Evolutionary conservation across 2,329 filamentous ascomycete genomes (phyloP).

Genomic region (Fusarium nodosum): DNA sequence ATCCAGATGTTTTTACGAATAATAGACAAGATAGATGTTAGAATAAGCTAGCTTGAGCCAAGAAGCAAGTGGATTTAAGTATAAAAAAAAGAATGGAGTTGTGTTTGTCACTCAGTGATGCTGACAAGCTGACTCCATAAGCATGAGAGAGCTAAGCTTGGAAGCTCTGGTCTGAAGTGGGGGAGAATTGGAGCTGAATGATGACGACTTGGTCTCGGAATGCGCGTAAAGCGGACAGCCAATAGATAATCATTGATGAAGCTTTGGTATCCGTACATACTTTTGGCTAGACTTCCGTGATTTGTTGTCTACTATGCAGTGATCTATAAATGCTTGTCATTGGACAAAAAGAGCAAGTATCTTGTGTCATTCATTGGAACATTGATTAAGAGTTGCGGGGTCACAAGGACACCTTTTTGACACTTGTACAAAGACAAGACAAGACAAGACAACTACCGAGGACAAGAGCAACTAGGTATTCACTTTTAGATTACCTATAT

Average conservation of each 20-base stretch:
- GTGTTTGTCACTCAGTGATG: slow-evolving; percentile 24
- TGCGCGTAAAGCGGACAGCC: slow-evolving; percentile 25
- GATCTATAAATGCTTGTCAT: slow-evolving; percentile 8
- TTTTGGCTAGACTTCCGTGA: not conserved
- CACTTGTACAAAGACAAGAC: not conserved
- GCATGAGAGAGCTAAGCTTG: slow-evolving; percentile 23
- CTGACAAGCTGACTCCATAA: slow-evolving; percentile 41
- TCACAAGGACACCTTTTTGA: not conserved
- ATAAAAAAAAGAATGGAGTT: slow-evolving; percentile 15
- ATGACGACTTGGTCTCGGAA: slow-evolving; percentile 20
- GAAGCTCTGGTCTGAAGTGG: slow-evolving; percentile 23
- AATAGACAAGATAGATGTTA: not conserved
- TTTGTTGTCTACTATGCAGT: slow-evolving; percentile 14
- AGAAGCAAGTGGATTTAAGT: slow-evolving; percentile 27
- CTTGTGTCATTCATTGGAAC: slow-evolving; percentile 11
- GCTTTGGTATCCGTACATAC: not conserved
- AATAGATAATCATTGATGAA: slow-evolving; percentile 24
- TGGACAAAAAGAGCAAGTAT: slow-evolving; percentile 20
- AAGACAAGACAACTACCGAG: not conserved
- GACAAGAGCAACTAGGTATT: not conserved
- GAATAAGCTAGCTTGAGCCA: slow-evolving; percentile 11
- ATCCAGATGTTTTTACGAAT: slow-evolving; percentile 6
- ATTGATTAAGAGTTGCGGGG: slow-evolving; percentile 17
- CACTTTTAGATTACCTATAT: not conserved
- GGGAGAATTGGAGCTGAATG: slow-evolving; percentile 27